These are phyloP conservation scores for Saccharomyces hybrid DNA, from an alignment of 1,139 yeast genomes.

Conservation along the genomic window DNA sequence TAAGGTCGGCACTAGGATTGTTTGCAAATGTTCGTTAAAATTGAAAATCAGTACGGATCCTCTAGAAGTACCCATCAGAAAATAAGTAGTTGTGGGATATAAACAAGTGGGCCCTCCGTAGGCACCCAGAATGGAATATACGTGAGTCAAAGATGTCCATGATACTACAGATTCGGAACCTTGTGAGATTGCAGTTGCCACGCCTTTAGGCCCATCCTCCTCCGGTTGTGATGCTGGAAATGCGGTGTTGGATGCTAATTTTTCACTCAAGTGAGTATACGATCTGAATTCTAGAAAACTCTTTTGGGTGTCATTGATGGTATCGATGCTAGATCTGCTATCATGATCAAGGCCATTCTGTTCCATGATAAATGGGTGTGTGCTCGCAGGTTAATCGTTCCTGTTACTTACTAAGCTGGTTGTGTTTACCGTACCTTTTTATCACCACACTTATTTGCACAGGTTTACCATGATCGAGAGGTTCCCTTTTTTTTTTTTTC, in stretches of 20 bases:
- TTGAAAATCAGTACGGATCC: slow-evolving; percentile 28
- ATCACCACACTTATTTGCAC: background rate
- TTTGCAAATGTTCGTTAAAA: slow-evolving; percentile 23
- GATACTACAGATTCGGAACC: slow-evolving; percentile 9
- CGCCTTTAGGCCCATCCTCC: background rate
- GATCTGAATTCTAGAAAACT: slow-evolving; percentile 11
- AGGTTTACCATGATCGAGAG: background rate
- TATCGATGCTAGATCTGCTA: slow-evolving; percentile 4
- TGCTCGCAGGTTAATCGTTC: background rate
- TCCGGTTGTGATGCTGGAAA: background rate
- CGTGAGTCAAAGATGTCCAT: slow-evolving; percentile 22
- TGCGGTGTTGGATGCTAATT: background rate
- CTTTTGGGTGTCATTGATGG: slow-evolving; percentile 4
- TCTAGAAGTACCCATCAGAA: slow-evolving; percentile 27
- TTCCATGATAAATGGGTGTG: slow-evolving; percentile 6
- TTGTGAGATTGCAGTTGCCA: background rate
- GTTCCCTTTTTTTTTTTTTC: background rate
- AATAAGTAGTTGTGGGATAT: slow-evolving; percentile 21
- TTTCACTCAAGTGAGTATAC: slow-evolving; percentile 7
- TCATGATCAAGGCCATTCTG: slow-evolving; percentile 8
- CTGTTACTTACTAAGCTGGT: background rate
- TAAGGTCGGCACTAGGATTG: slow-evolving; percentile 21
- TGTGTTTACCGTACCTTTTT: background rate
- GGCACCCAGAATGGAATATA: slow-evolving; percentile 22
- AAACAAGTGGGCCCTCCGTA: slow-evolving; percentile 28